A percentile compares a stretch with the other conserved stretches of the same genome.
Conservation (phyloP, 2,329 filamentous ascomycete species). For the Tolypocladium ophioglossoides region DNA sequence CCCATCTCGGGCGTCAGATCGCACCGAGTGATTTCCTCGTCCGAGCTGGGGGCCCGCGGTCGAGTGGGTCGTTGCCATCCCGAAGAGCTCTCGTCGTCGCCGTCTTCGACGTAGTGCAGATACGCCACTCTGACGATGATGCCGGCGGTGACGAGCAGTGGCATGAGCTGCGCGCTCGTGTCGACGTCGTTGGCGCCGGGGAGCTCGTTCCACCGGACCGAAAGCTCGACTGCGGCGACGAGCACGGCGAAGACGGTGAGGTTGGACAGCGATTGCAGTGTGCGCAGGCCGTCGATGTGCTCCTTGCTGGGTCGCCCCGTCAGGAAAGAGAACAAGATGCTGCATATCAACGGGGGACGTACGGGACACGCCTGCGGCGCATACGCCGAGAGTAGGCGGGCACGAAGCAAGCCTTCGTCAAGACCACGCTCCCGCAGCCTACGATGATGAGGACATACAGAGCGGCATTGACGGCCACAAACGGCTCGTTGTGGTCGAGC, state of each 20-base stretch:
- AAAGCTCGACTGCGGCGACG: conserved; percentile 20
- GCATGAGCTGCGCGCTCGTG: conserved; percentile 19
- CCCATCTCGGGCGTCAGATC: background rate
- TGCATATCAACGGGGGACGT: conserved; percentile 10
- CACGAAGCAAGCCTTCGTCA: background rate
- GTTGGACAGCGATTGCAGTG: conserved; percentile 8
- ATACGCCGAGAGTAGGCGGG: background rate
- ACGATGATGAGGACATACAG: conserved; percentile 19
- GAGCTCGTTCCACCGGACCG: conserved; percentile 22
- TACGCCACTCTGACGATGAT: conserved; percentile 15
- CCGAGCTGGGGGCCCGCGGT: background rate
- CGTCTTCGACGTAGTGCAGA: conserved; percentile 8
- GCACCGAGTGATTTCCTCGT: background rate
- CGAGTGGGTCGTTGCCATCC: background rate
- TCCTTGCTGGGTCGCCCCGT: background rate
- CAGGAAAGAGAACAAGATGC: background rate
- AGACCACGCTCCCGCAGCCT: conserved; percentile 10
- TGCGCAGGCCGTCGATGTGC: background rate
- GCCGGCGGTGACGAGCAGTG: conserved; percentile 19
- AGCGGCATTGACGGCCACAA: conserved; percentile 17
- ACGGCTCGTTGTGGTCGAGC: conserved; percentile 14
- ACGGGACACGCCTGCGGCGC: conserved; percentile 10
- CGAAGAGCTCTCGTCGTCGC: background rate
- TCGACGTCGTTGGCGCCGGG: conserved; percentile 12
- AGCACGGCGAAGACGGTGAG: conserved; percentile 17